A percentile compares a stretch with the other conserved stretches of the same genome.
These are phyloP conservation scores for Tetradesmus obliquus DNA, from an alignment of 139 green algal genomes.

Conservation along the genomic window DNA sequence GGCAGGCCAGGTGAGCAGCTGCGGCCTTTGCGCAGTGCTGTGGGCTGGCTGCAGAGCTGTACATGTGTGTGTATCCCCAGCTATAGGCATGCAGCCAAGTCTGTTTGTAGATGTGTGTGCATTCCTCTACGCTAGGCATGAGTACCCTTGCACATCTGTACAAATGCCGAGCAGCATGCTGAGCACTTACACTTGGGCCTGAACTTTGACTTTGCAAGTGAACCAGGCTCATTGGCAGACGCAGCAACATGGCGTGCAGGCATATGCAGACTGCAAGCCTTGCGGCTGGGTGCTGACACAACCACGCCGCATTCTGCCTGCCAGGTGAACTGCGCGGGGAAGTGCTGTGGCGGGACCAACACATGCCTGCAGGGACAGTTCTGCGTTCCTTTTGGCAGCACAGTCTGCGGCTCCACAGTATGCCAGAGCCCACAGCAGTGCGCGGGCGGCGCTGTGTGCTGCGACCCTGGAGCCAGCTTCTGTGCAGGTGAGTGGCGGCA, in stretches of 20 bases:
- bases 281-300: not conserved
- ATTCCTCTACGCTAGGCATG: too few relatives aligned
- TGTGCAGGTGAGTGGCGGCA: not conserved
- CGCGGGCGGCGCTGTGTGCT: conserved; percentile 26
- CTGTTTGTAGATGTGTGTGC: too few relatives aligned
- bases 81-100: too few relatives aligned
- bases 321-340: not conserved
- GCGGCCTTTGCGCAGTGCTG: not conserved
- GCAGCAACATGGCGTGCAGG: not conserved
- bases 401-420: not conserved
- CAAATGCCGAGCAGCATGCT: too few relatives aligned
- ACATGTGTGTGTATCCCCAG: too few relatives aligned
- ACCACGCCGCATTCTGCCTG: not conserved
- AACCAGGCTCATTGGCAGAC: not conserved
- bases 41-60: not conserved
- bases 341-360: conserved; percentile 3
- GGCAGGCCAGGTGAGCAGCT: conserved; percentile 9
- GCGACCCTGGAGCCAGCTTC: conserved; percentile 22
- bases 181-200: too few relatives aligned
- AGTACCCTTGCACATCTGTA: too few relatives aligned
- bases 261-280: too few relatives aligned
- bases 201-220: not conserved
- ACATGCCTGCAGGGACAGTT: conserved; percentile 16
- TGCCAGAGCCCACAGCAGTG: conserved; percentile 25
- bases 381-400: conserved; percentile 33